phyloP scores from a whole-genome alignment of 768 basidiomycete species.

The Psilocybe cubensis region DNA sequence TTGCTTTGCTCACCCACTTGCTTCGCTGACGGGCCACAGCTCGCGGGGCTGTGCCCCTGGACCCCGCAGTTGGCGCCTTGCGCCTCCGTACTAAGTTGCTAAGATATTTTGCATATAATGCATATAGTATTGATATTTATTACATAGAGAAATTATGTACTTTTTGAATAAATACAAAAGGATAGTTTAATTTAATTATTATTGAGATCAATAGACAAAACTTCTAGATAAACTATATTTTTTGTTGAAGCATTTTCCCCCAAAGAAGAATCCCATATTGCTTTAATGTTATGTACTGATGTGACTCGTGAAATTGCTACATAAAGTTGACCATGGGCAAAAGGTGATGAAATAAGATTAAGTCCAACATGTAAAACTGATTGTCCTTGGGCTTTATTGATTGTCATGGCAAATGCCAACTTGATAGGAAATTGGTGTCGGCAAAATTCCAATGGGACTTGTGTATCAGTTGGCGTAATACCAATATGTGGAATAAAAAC shows the following conservation, averaged over 20 bases:
- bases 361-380: slow-evolving; percentile 37
- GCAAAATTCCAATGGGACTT: not conserved
- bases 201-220: not conserved
- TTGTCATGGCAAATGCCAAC: slow-evolving; percentile 41
- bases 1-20: no score
- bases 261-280: not conserved
- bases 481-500: slow-evolving; percentile 36
- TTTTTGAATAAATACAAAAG: no score
- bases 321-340: slow-evolving; percentile 22
- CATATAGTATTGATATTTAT: no score
- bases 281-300: slow-evolving; percentile 14
- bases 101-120: no score
- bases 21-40: no score
- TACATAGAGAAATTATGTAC: no score
- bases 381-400: slow-evolving; percentile 45
- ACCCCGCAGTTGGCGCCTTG: no score
- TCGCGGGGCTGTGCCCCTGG: no score
- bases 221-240: slow-evolving; percentile 20
- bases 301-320: slow-evolving; percentile 19
- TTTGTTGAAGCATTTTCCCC: not conserved
- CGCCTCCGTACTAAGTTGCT: no score
- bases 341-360: slow-evolving; percentile 26
- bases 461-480: not conserved
- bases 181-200: not conserved
- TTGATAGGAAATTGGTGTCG: slow-evolving; percentile 26